phyloP scores from a whole-genome alignment of 768 basidiomycete species.

The Mycena alexandri region DNA sequence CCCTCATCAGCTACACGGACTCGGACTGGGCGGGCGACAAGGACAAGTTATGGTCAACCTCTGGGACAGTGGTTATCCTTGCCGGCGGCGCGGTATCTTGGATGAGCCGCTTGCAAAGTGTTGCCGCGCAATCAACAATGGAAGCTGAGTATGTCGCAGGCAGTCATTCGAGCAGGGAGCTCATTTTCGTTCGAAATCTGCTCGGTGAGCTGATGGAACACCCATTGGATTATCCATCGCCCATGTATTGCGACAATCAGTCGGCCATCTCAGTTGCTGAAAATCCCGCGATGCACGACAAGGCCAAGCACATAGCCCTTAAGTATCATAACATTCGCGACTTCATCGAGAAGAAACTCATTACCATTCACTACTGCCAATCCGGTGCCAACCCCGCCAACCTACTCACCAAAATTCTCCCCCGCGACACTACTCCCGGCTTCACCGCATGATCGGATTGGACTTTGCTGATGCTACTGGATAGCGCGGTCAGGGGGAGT shows the following conservation, averaged over 20 bases:
- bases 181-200: not conserved
- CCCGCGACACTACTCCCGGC: not conserved
- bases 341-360: not conserved
- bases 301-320: slow-evolving; percentile 1
- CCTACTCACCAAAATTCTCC: slow-evolving; percentile 6
- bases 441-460: not conserved
- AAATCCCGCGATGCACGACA: slow-evolving; percentile 4
- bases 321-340: not conserved
- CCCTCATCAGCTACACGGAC: not conserved
- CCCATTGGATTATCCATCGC: not conserved
- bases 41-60: not conserved
- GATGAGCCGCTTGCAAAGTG: not conserved
- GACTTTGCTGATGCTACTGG: no score
- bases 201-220: not conserved
- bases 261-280: not conserved
- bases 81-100: not conserved
- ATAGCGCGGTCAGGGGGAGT: slow-evolving; percentile 11
- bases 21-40: slow-evolving; percentile 2
- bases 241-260: slow-evolving; percentile 5
- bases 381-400: not conserved
- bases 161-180: not conserved
- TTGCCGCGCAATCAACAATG: slow-evolving; percentile 5
- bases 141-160: not conserved
- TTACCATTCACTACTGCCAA: not conserved
- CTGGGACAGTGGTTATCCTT: not conserved